phyloP scores from a whole-genome alignment of 345 rosid genomes.

The Cardamine chenopodiifolia region DNA sequence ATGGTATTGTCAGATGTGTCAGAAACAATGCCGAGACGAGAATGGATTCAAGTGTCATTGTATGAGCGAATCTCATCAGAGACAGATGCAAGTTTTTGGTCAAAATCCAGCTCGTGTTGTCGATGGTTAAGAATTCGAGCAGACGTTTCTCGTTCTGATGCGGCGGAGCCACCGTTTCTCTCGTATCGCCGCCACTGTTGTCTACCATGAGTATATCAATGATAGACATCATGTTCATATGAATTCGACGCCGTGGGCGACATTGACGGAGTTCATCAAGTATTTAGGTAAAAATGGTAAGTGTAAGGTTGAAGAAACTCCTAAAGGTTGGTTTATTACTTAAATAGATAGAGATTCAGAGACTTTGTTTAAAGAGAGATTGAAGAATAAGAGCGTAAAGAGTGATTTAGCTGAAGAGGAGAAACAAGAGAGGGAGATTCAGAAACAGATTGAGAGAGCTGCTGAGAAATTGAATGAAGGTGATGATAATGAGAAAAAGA shows the following conservation, averaged over 20 bases:
- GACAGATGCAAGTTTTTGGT: constrained; percentile 93
- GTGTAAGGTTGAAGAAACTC: constrained; percentile 95
- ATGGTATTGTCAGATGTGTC: constrained; percentile 99
- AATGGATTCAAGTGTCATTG: constrained; percentile 99
- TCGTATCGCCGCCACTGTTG: constrained; percentile 92
- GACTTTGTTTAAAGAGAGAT: constrained; percentile 77
- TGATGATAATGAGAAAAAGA: constrained; percentile 33
- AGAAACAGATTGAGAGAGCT: constrained; percentile 83
- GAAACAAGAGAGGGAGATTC: constrained; percentile 82
- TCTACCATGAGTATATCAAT: constrained; percentile 87
- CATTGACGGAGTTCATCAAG: constrained; percentile 88
- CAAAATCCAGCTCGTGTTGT: constrained; percentile 75
- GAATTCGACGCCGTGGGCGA: constrained; percentile 93
- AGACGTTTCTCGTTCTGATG: constrained; percentile 73
- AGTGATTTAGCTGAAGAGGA: constrained; percentile 88
- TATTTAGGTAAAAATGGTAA: constrained; percentile 76
- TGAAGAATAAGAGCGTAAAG: constrained; percentile 79
- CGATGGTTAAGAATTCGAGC: constrained; percentile 88
- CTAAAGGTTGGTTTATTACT: constrained; percentile 97
- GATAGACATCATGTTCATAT: constrained; percentile 91
- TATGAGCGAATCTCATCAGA: constrained; percentile 95
- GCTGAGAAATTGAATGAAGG: constrained; percentile 49
- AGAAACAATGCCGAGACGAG: constrained; percentile 96
- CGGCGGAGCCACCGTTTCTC: constrained; percentile 84
- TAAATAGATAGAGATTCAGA: constrained; percentile 86